Base-by-base conservation (phyloP, 2,329 filamentous ascomycete species). In the Fusarium sp. region DNA sequence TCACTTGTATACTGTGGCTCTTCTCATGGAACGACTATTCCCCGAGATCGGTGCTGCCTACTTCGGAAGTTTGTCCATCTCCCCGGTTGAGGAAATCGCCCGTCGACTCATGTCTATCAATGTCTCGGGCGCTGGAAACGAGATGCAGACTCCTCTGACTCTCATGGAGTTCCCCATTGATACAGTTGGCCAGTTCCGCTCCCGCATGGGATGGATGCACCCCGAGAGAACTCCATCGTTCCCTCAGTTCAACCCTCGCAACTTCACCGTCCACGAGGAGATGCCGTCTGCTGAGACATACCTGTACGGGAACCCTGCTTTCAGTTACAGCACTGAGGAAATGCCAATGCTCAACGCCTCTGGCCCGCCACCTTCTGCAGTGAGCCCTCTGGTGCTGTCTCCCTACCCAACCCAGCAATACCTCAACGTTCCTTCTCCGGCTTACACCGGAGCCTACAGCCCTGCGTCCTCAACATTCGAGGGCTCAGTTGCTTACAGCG, bases 21-120 rank as follows among this genome's bases (percentile, higher is more conserved):
- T 98, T 64, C 89, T 94, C 41, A 88, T 98, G 81, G 94, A 98
- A 81, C 93, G 94, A 18, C 87, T 98, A 66, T 98, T 97, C 79
- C 94, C 94, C 4, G 94, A 97, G 78, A 91, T 98, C 72, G 94
- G 94, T 48, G 91, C 94, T 22, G 91, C 94, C 51, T 97, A 98
- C 80, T 94, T 95, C 74, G 92, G 92, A 49, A 92, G 90, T 72
- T 85, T 97, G 71, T 91, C 93, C 18, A 87, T 97, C 47, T 85
- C 87, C 3, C 94, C 94, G 0, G 90, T 98, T 32, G 94, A 97
- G 79, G 91, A 96, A 77, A 97, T 98, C 75, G 90, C 94, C 47
- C 88, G 89, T 49, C 89, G 92, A 37, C 87, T 97, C 29, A 85
- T 91, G 70, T 87, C 90, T 24, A 88, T 93, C 82, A 93, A 87